These are phyloP conservation scores for Forsythia suspensa DNA, from an alignment of 257 asterid genomes.

Conservation along the genomic window DNA sequence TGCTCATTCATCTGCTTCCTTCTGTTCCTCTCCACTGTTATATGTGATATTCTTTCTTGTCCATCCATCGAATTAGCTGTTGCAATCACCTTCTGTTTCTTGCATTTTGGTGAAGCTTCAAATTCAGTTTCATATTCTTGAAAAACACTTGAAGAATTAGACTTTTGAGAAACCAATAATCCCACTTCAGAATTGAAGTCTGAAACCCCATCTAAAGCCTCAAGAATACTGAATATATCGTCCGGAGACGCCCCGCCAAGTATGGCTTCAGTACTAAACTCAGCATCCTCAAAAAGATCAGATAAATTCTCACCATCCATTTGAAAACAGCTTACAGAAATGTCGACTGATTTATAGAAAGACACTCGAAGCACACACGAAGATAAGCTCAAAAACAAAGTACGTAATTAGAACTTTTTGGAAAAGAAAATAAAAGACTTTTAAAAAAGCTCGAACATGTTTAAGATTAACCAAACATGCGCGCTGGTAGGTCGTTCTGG, in stretches of 20 bases:
- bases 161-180: slow-evolving; percentile 10
- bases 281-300: slow-evolving; percentile 45
- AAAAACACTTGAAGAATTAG: slow-evolving; percentile 27
- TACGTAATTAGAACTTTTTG: not conserved
- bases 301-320: slow-evolving; percentile 52
- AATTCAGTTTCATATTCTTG: slow-evolving; percentile 42
- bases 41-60: slow-evolving; percentile 53
- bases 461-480: not conserved
- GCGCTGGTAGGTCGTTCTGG: not conserved
- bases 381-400: not conserved
- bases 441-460: not conserved
- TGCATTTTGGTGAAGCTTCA: slow-evolving; percentile 36
- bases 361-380: not conserved
- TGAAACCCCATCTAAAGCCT: slow-evolving; percentile 48
- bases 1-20: slow-evolving; percentile 90
- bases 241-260: slow-evolving; percentile 37
- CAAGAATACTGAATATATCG: slow-evolving; percentile 73
- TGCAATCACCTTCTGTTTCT: slow-evolving; percentile 49
- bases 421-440: no score
- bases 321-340: not conserved
- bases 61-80: slow-evolving; percentile 16
- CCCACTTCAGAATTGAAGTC: slow-evolving; percentile 15
- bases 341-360: slow-evolving; percentile 9
- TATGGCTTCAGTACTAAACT: slow-evolving; percentile 24
- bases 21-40: slow-evolving; percentile 78